Evolutionary conservation across 306 rosid genomes (phyloP).

Genomic region (Boehmeria nivea): DNA sequence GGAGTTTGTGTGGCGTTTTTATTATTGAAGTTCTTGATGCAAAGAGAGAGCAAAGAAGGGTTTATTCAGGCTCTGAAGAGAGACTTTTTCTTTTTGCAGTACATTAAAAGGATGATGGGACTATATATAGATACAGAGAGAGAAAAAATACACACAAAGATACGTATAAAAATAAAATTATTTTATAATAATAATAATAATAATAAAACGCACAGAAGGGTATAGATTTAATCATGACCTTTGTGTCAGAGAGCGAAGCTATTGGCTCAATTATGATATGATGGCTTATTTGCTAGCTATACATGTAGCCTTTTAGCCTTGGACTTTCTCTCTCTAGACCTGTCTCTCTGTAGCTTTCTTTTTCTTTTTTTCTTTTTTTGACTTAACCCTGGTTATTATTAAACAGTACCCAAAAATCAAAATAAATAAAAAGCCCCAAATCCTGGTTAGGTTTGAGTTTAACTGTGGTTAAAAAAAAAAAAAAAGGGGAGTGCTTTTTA

Average conservation of each 20-base stretch:
- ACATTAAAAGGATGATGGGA: slow-evolving; percentile 43
- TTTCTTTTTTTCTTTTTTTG: neutral
- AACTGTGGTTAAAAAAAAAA: slow-evolving; percentile 9
- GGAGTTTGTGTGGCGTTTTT: neutral
- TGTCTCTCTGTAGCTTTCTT: neutral
- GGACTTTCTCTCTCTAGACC: slow-evolving; percentile 5
- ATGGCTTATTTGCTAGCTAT: slow-evolving; percentile 8
- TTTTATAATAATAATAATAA: too few relatives aligned
- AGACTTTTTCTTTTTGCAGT: slow-evolving; percentile 41
- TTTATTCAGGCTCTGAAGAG: neutral
- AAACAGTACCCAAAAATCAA: too few relatives aligned
- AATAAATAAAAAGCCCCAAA: neutral
- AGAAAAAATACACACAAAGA: slow-evolving; percentile 2
- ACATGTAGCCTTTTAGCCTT: slow-evolving; percentile 11
- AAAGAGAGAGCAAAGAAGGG: neutral
- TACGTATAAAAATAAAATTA: slow-evolving; percentile 7
- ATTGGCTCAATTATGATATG: slow-evolving; percentile 28
- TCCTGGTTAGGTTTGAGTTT: slow-evolving; percentile 4
- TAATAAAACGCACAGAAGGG: slow-evolving; percentile 17
- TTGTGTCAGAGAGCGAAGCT: slow-evolving; percentile 38
- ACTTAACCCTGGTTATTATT: slow-evolving; percentile 7
- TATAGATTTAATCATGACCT: slow-evolving; percentile 61
- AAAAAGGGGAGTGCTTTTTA: too few relatives aligned
- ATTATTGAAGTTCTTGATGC: too few relatives aligned
- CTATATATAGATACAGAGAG: slow-evolving; percentile 21